Base-by-base conservation (phyloP, 345 rosid species). In the Carallia pectinifolia region DNA sequence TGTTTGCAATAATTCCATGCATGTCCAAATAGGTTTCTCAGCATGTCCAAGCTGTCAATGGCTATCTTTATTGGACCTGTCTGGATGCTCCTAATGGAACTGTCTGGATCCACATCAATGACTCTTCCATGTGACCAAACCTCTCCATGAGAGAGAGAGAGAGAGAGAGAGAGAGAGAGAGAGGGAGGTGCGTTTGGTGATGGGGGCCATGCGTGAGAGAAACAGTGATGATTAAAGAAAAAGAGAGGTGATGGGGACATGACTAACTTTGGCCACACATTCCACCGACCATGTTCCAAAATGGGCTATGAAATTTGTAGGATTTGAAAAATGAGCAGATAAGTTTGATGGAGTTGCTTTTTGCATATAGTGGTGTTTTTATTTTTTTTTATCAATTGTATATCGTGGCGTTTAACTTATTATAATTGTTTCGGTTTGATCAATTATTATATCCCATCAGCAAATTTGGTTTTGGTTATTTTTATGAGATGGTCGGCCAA, bases 31-130 rank as follows among this genome's bases (percentile, higher is more conserved):
- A 68, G 19, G 50, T n/a, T 40, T 62, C 58, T 16, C 15, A 7
- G 50, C 13, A 44, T 1, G 16, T 73, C 84, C 40, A 58, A 66
- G 81, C 86, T 78, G 88, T 80, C 77, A 29, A 7, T 7, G 65
- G 36, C 65, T 19, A 23, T 56, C 83, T 72, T 82, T 75, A 67
- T 67, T 79, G 72, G 82, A 82, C 69, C 1, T 86, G 86, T 86
- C 87, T 64, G 69, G 85, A 78, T 70, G 83, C 79, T 30, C 76
- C 27, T 77, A 67, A 62, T 77, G 71, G 81, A 86, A 73, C 2
- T 86, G 86, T 86, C 87, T 61, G 71, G 85, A 80, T 72, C 76
- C 79, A 29, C 76, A 83, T 80, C 71, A 83, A 83, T 85, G 78
- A 77, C 66, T 75, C 76, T 36, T 76, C 73, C 81, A 76, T 74